Evolutionary conservation across 2,329 filamentous ascomycete species (phyloP).

Genomic region (Pseudogymnoascus sp.): DNA sequence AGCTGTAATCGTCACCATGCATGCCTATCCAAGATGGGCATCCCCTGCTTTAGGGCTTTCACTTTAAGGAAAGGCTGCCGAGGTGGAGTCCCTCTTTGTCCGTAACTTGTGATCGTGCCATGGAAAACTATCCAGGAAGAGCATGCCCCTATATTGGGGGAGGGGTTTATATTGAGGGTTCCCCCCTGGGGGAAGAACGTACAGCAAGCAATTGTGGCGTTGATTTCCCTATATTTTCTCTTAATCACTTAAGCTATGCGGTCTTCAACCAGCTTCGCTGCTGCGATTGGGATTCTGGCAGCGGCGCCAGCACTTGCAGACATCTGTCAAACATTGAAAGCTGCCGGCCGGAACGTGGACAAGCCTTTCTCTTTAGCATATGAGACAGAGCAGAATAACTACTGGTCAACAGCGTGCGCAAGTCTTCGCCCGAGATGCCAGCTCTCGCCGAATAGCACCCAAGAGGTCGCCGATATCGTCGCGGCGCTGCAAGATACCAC

Average conservation of each 20-base stretch:
- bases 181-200: neutral
- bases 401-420: conserved; percentile 39
- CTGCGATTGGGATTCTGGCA: conserved; percentile 1
- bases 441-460: conserved; percentile 38
- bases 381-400: conserved; percentile 32
- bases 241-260: neutral
- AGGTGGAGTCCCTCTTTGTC: neutral
- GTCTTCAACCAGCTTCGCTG: neutral
- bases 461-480: conserved; percentile 46
- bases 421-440: conserved; percentile 40
- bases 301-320: neutral
- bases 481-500: conserved; percentile 37
- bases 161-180: neutral
- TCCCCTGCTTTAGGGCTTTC: neutral
- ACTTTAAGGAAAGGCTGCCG: neutral
- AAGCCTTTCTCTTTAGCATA: conserved; percentile 29
- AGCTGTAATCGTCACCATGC: neutral
- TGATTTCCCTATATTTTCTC: neutral
- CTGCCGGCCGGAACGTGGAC: neutral
- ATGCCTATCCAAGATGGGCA: neutral
- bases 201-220: neutral
- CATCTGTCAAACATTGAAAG: neutral
- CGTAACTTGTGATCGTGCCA: neutral
- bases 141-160: neutral
- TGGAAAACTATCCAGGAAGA: neutral